Evolutionary conservation across 2,329 filamentous ascomycete genomes (phyloP).

Genomic region (Botrytis byssoidea): DNA sequence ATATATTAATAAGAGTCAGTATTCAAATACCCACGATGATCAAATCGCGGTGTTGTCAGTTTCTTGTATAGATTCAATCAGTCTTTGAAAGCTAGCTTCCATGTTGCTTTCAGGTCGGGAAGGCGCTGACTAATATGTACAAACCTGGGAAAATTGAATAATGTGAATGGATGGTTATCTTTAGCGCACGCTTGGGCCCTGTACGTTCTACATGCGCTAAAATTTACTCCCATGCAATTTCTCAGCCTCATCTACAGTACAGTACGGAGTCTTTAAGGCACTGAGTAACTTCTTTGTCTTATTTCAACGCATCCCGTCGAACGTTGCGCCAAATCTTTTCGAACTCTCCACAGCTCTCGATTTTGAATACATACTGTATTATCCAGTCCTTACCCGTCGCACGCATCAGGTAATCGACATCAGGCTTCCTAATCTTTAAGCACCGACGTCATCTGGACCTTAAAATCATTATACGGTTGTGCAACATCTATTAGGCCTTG

Average conservation of each 20-base stretch:
- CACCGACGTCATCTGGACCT: conserved; percentile 12
- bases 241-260: conserved; percentile 8
- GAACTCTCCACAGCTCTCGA: background rate
- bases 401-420: background rate
- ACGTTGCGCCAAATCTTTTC: background rate
- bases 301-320: background rate
- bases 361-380: background rate
- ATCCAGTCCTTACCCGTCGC: background rate
- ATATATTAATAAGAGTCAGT: background rate
- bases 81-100: conserved; percentile 14
- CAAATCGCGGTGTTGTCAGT: conserved; percentile 18
- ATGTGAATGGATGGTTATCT: background rate
- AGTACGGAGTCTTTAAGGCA: background rate
- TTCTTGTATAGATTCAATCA: conserved; percentile 18
- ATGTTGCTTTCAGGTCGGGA: conserved; percentile 15
- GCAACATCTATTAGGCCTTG: background rate
- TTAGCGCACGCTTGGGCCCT: background rate
- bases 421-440: background rate
- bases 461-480: background rate
- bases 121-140: conserved; percentile 6
- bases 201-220: background rate
- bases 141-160: background rate
- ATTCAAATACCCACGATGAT: conserved; percentile 16
- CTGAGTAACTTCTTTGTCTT: background rate
- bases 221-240: conserved; percentile 1